These are phyloP conservation scores for Closterium sp. DNA, from an alignment of 139 green algal species.

Conservation along the genomic window DNA sequence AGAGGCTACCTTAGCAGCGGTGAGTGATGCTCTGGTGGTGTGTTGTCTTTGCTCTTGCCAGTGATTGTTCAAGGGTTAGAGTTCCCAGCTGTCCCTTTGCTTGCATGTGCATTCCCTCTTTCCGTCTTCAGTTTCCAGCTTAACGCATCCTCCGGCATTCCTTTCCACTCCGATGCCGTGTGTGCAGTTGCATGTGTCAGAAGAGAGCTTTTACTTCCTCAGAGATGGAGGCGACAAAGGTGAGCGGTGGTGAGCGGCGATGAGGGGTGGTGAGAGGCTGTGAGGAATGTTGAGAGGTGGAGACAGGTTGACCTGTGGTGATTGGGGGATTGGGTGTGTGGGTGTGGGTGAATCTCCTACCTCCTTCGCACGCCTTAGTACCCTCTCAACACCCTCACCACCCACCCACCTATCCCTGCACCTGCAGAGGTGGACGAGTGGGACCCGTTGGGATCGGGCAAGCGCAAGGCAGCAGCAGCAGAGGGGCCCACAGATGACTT, in stretches of 20 bases:
- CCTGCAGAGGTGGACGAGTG: not conserved
- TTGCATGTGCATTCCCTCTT: too few species aligned
- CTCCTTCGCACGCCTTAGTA: too few species aligned
- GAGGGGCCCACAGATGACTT: not conserved
- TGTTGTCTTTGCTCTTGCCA: too few species aligned
- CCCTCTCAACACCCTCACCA: too few species aligned
- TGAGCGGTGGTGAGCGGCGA: not conserved
- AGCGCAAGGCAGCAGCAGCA: not conserved
- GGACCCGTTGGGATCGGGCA: not conserved
- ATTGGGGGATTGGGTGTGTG: not conserved
- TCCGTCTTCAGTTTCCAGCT: too few species aligned
- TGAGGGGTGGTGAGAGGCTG: not conserved
- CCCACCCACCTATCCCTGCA: too few species aligned
- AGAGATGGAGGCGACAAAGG: not conserved
- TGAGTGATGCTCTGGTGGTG: not conserved
- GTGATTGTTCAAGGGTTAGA: too few species aligned
- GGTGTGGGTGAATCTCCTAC: not conserved
- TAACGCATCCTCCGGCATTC: too few species aligned
- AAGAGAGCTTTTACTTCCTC: not conserved
- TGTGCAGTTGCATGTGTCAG: not conserved
- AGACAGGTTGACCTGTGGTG: too few species aligned
- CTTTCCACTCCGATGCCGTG: too few species aligned
- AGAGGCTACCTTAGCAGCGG: not conserved
- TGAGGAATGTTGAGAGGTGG: not conserved
- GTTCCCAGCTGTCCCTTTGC: too few species aligned